These are phyloP conservation scores for Cutaneotrichosporon sp. DNA, from an alignment of 1,284 basidiomycete species.

Conservation along the genomic window DNA sequence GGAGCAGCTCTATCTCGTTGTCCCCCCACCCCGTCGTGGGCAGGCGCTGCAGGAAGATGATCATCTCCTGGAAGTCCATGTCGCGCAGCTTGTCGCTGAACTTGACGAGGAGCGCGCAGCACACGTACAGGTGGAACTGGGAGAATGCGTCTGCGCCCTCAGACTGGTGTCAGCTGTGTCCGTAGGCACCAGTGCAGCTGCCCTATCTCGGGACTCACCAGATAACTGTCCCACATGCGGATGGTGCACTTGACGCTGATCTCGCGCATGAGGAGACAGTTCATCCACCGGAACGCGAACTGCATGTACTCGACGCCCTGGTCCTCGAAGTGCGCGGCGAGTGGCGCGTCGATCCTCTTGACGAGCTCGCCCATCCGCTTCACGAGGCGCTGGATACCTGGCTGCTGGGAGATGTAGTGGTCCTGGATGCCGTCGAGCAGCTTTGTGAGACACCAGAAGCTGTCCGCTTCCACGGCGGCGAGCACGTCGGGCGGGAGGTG, in stretches of 20 bases:
- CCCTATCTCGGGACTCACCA: constrained; percentile 61
- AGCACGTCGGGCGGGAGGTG: constrained; percentile 69
- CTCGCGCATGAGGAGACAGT: constrained; percentile 94
- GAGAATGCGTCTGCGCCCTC: constrained; percentile 95
- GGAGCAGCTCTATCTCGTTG: constrained; percentile 90
- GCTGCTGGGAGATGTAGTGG: constrained; percentile 93
- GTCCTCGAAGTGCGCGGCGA: constrained; percentile 76
- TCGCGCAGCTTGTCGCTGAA: constrained; percentile 86
- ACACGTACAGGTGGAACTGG: constrained; percentile 95
- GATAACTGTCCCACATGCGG: constrained; percentile 97
- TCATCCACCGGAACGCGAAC: constrained; percentile 99
- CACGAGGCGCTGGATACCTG: constrained; percentile 89
- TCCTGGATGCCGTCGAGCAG: constrained; percentile 94
- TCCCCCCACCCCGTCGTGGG: constrained; percentile 95
- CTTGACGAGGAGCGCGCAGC: constrained; percentile 87
- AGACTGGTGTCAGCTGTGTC: constrained; percentile 10
- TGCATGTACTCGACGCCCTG: constrained; percentile 98
- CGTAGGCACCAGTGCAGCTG: not conserved
- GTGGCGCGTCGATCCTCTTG: constrained; percentile 83
- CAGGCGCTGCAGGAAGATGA: constrained; percentile 96
- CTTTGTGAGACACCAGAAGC: constrained; percentile 94
- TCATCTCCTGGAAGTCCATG: constrained; percentile 98
- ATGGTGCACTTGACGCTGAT: constrained; percentile 93
- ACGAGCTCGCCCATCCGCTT: constrained; percentile 90
- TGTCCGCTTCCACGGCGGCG: constrained; percentile 87